Evolutionary conservation across 495 filamentous ascomycete species (phyloP).

Genomic region (Neohortaea acidophila): DNA sequence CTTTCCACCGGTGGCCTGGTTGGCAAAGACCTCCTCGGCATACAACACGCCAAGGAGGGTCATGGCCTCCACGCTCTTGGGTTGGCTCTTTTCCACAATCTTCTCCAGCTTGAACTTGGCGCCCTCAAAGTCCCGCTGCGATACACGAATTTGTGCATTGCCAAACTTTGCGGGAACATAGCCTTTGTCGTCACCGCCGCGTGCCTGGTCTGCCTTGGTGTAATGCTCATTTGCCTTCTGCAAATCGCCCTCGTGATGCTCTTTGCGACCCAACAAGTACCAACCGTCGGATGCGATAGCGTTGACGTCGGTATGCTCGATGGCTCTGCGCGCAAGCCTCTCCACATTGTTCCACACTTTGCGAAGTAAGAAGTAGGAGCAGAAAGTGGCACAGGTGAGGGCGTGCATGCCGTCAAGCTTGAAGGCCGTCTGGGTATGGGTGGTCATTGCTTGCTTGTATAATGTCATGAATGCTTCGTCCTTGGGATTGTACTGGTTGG

Average conservation of each 20-base stretch:
- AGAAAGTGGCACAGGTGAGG: slow-evolving; percentile 77
- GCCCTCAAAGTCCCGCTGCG: slow-evolving; percentile 70
- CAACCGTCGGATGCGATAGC: slow-evolving; percentile 91
- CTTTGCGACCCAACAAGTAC: slow-evolving; percentile 82
- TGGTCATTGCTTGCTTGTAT: slow-evolving; percentile 85
- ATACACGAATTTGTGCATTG: slow-evolving; percentile 67
- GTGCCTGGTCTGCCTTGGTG: slow-evolving; percentile 68
- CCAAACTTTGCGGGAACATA: slow-evolving; percentile 90
- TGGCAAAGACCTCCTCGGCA: slow-evolving; percentile 82
- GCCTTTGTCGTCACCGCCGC: slow-evolving; percentile 74
- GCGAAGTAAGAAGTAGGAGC: slow-evolving; percentile 67
- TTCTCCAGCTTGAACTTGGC: slow-evolving; percentile 91
- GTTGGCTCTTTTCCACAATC: slow-evolving; percentile 43
- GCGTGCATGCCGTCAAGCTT: slow-evolving; percentile 90
- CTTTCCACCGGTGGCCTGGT: slow-evolving; percentile 52
- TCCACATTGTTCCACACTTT: slow-evolving; percentile 68
- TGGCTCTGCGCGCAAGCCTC: slow-evolving; percentile 74
- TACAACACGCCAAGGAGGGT: slow-evolving; percentile 75
- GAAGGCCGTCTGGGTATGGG: slow-evolving; percentile 85
- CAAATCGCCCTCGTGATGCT: slow-evolving; percentile 56
- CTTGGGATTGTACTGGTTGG: slow-evolving; percentile 60
- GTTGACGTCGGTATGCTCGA: slow-evolving; percentile 88
- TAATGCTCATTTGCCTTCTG: slow-evolving; percentile 67
- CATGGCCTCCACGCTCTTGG: slow-evolving; percentile 79
- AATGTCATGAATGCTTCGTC: slow-evolving; percentile 60